These are phyloP conservation scores for Batrachochytrium dendrobatidis DNA, from an alignment of 371 early-diverging fungal species.

Conservation along the genomic window DNA sequence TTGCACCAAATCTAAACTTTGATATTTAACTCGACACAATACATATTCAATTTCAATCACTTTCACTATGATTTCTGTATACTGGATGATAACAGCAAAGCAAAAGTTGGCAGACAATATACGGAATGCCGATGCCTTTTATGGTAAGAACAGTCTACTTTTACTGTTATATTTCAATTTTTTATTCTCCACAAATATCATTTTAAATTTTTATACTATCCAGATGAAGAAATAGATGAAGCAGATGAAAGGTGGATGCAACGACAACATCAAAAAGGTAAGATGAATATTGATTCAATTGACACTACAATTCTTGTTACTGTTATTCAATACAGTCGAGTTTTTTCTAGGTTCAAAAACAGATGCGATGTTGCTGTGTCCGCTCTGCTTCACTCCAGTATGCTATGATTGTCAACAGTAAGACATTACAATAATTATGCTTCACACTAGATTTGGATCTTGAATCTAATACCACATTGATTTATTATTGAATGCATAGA, in stretches of 20 bases:
- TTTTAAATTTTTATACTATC: too few relatives aligned
- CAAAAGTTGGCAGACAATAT: too few relatives aligned
- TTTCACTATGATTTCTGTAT: too few relatives aligned
- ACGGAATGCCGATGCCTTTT: too few relatives aligned
- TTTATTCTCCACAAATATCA: too few relatives aligned
- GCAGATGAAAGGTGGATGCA: background rate
- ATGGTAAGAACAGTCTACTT: too few relatives aligned
- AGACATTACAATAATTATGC: background rate
- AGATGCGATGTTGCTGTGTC: slow-evolving; percentile 60
- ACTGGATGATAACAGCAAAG: too few relatives aligned
- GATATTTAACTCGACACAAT: too few relatives aligned
- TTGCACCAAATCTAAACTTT: too few relatives aligned
- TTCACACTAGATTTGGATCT: background rate
- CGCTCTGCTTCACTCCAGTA: slow-evolving; percentile 55
- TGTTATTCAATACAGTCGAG: too few relatives aligned
- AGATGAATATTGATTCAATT: background rate
- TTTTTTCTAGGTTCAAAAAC: background rate
- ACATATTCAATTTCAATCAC: too few relatives aligned
- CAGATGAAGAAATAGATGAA: background rate
- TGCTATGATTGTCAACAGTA: slow-evolving; percentile 65
- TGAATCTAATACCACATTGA: background rate
- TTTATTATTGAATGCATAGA: slow-evolving; percentile 21
- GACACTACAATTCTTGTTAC: background rate
- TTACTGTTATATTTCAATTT: too few relatives aligned
- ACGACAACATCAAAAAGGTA: background rate